Base-by-base conservation (phyloP, 805 yeast species). In the Starmerella asiatica region DNA sequence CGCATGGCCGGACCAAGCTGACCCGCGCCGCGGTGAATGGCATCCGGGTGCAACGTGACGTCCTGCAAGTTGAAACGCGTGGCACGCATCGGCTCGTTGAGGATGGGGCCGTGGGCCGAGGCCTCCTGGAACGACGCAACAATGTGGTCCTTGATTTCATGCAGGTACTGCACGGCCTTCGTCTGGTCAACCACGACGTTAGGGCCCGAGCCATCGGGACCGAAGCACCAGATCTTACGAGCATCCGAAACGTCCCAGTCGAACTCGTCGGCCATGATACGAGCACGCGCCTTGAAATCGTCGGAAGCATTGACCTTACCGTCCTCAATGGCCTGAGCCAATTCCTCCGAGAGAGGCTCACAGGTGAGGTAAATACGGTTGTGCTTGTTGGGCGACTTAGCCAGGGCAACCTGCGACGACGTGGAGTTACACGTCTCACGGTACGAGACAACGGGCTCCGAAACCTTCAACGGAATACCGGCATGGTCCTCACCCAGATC, bases 91-190 rank as follows among this genome's bases (percentile, higher is more conserved):
- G 70, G 73, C 77, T 91, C 97, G 75, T 93, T 94, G 63, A 91
- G 74, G 67, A 88, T 71, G 67, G 98, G 98, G 76, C 98, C 98
- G 71, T 91, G 96, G 76, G 82, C 86, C 63, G 96, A 75, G 71
- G 97, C 97, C 96, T 96, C 91, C 75, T 88, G 96, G 96, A 88
- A 88, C 67, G 95, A 97, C 66, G 98, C 91, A 63, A 85, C 95
- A 63, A 86, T 95, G 63, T 94, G 88, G 71, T 88, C 98, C 83
- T 88, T 88, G 78, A 91, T 91, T 77, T 88, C 98, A 69, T 75
- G 69, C 73, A 88, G 79, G 85, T 86, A 88, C 75, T 91, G 97
- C 52, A 88, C 97, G 63, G 98, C 98, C 88, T 88, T 88, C 64
- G 97, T 88, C 73, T 86, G 96, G 75, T 88, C 98, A 69, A 88